These are phyloP conservation scores for Pycnococcus provasolii DNA, from an alignment of 139 green algal genomes.

Conservation along the genomic window DNA sequence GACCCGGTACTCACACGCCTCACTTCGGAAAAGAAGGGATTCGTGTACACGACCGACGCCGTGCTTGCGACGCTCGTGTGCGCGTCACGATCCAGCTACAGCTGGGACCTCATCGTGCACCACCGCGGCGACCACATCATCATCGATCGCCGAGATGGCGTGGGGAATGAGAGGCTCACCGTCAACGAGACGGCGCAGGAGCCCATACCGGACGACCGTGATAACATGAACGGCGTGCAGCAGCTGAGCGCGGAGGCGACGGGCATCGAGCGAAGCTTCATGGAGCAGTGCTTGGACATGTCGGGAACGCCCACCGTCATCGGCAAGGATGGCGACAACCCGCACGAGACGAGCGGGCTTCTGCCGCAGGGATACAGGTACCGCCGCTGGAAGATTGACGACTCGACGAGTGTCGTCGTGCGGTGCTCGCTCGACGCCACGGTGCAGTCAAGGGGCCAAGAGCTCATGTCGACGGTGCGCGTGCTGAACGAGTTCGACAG, in stretches of 20 bases:
- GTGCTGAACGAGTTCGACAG: constrained; percentile 93
- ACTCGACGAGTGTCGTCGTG: constrained; percentile 56
- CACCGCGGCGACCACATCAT: constrained; percentile 52
- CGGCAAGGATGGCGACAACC: constrained; percentile 6
- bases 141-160: constrained; percentile 75
- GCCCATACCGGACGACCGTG: constrained; percentile 63
- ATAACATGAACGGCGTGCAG: constrained; percentile 82
- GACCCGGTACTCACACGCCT: constrained; percentile 77
- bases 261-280: constrained; percentile 83
- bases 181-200: constrained; percentile 65
- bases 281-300: constrained; percentile 52
- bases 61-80: constrained; percentile 92
- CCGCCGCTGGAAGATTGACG: constrained; percentile 62
- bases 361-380: constrained; percentile 51
- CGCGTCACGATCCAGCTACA: constrained; percentile 73
- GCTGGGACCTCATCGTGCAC: constrained; percentile 77
- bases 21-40: constrained; percentile 44
- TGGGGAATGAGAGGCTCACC: constrained; percentile 74
- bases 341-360: constrained; percentile 38
- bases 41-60: constrained; percentile 83
- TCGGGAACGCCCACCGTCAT: not conserved
- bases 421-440: constrained; percentile 83
- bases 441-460: constrained; percentile 47
- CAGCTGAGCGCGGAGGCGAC: constrained; percentile 83
- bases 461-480: constrained; percentile 71